Evolutionary conservation across 1,284 basidiomycete genomes (phyloP).

Genomic region (Malassezia dermatis): DNA sequence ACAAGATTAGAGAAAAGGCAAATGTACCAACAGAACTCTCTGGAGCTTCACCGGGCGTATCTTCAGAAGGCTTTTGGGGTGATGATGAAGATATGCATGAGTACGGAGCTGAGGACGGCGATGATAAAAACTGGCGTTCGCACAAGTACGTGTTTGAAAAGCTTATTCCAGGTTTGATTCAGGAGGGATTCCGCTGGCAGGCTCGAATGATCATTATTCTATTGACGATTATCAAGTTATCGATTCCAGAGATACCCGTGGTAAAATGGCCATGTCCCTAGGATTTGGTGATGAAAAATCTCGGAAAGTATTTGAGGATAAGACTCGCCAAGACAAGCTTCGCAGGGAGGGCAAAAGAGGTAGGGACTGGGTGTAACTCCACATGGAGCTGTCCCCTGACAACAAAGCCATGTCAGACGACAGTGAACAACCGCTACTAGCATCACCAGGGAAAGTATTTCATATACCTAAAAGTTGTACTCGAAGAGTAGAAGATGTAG

Average conservation of each 20-base stretch:
- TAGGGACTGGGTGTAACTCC: constrained; percentile 10
- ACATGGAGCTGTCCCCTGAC: background rate
- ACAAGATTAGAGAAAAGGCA: background rate
- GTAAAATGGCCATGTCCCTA: background rate
- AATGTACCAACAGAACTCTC: background rate
- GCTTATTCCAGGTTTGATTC: constrained; percentile 19
- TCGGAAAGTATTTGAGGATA: background rate
- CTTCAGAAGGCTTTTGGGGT: background rate
- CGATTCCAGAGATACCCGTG: constrained; percentile 20
- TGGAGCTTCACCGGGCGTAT: background rate
- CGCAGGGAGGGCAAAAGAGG: constrained; percentile 7
- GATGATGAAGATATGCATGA: constrained; percentile 23
- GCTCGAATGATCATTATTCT: constrained; percentile 8
- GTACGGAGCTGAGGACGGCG: constrained; percentile 36
- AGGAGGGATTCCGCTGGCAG: constrained; percentile 19
- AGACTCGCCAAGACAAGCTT: background rate
- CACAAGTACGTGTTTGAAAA: constrained; percentile 11
- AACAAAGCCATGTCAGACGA: background rate
- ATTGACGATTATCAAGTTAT: constrained; percentile 33
- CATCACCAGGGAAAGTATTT: background rate
- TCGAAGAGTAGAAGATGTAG: constrained; percentile 21
- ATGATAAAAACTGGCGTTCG: constrained; percentile 19
- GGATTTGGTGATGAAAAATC: constrained; percentile 6
- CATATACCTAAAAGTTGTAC: background rate
- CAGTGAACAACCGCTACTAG: background rate